A percentile compares a stretch with the other conserved stretches of the same genome.
Evolutionary conservation across 495 filamentous ascomycete species (phyloP).

Genomic region (Xylaria longipes): DNA sequence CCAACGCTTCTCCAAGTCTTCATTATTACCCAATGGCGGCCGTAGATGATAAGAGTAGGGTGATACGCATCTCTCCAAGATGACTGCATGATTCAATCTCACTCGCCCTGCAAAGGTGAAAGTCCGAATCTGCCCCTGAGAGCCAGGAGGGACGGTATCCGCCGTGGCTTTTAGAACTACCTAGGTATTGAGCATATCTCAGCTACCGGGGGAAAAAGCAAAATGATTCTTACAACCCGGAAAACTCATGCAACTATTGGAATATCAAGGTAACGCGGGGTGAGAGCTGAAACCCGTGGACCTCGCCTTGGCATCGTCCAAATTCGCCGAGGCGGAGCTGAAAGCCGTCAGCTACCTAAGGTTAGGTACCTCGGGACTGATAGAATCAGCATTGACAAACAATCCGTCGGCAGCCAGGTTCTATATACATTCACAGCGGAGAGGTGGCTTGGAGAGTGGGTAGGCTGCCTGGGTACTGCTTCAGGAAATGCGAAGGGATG

Average conservation of each 20-base stretch:
- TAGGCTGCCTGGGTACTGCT: neutral
- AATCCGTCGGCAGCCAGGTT: neutral
- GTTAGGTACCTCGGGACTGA: neutral
- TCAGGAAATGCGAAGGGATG: constrained; percentile 31
- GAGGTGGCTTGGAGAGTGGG: neutral
- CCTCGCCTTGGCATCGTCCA: neutral
- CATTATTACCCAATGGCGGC: neutral
- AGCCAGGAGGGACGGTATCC: neutral
- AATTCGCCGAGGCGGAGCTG: neutral
- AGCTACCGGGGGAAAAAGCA: neutral
- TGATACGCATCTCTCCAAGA: neutral
- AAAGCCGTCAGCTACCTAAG: neutral
- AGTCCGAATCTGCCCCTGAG: neutral
- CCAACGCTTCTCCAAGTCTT: neutral
- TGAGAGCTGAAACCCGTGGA: neutral
- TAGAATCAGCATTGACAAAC: neutral
- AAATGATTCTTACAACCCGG: neutral
- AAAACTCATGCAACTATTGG: neutral
- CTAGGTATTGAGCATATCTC: neutral
- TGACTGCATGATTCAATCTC: constrained; percentile 9
- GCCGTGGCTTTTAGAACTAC: neutral
- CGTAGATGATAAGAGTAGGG: neutral
- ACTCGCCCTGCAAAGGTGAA: neutral
- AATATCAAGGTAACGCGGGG: neutral
- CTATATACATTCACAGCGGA: neutral